A percentile compares a stretch with the other conserved stretches of the same genome.
Conservation (phyloP, 2,329 filamentous ascomycete species). For the Biscogniauxia mediterranea region DNA sequence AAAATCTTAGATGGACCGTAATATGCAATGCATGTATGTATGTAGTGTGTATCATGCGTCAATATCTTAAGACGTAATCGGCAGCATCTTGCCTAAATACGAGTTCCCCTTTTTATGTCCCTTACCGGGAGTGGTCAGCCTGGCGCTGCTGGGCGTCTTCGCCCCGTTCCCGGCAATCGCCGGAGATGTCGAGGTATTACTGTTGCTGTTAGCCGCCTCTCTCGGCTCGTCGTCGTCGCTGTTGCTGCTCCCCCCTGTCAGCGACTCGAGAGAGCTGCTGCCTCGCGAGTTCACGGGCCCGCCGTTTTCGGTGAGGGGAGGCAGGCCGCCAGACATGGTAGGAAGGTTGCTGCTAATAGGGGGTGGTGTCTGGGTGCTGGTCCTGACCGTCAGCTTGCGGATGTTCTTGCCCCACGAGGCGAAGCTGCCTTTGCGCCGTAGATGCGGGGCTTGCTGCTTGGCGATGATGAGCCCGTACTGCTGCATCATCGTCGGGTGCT, state of each 20-base stretch:
- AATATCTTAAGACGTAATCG: not conserved
- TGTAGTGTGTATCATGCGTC: too few relatives aligned
- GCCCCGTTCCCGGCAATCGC: not conserved
- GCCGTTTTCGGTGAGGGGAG: constrained; percentile 6
- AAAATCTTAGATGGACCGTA: not conserved
- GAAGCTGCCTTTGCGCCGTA: constrained; percentile 23
- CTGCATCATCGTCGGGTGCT: constrained; percentile 47
- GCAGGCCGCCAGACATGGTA: not conserved
- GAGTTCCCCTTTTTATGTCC: constrained; percentile 10
- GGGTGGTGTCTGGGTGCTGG: not conserved
- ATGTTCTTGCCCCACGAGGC: constrained; percentile 25
- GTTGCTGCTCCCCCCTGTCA: constrained; percentile 28
- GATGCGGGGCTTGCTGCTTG: constrained; percentile 23
- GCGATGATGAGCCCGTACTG: constrained; percentile 44
- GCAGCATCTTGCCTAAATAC: constrained; percentile 11
- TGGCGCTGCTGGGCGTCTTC: not conserved
- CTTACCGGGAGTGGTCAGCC: not conserved
- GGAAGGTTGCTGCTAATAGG: constrained; percentile 9
- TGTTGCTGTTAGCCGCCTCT: constrained; percentile 3
- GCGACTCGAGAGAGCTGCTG: constrained; percentile 29
- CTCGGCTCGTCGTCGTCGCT: constrained; percentile 25
- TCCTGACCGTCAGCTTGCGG: constrained; percentile 21
- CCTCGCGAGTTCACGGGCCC: constrained; percentile 15
- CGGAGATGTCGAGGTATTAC: not conserved
- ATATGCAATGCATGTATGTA: constrained; percentile 1